Percentiles rank a stretch among this genome's conserved stretches.
Conservation (phyloP, 2,329 filamentous ascomycete genomes). For the Stromatinia cepivora region DNA sequence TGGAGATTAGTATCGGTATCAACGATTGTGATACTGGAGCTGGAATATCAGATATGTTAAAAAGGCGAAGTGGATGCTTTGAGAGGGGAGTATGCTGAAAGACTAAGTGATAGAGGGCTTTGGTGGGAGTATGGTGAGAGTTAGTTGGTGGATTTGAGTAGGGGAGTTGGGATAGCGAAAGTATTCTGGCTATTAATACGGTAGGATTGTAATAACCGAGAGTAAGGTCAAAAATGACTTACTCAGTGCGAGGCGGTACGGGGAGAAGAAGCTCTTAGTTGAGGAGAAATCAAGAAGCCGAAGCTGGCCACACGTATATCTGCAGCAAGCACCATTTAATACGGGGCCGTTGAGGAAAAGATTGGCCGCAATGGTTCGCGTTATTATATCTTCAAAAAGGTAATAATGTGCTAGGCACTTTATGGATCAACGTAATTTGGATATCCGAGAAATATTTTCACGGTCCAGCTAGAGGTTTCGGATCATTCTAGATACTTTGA, state of each 20-base stretch:
- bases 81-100: no score
- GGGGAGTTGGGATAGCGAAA: no score
- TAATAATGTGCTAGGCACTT: neutral
- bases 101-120: no score
- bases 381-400: neutral
- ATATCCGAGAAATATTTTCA: neutral
- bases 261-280: neutral
- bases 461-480: neutral
- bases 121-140: neutral
- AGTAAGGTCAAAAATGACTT: neutral
- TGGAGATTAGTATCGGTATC: no score
- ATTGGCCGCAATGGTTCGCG: neutral
- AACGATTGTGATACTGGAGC: no score
- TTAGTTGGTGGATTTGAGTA: no score
- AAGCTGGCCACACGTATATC: neutral
- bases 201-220: neutral
- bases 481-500: neutral
- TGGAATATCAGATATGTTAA: no score
- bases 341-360: neutral
- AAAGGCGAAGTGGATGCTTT: no score
- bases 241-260: neutral
- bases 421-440: fast-evolving
- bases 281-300: no score
- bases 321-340: neutral
- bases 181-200: neutral